Evolutionary conservation across 768 basidiomycete genomes (phyloP), one percentile per base, ranked within the genome.

Genomic region (Scleroderma bovista): DNA sequence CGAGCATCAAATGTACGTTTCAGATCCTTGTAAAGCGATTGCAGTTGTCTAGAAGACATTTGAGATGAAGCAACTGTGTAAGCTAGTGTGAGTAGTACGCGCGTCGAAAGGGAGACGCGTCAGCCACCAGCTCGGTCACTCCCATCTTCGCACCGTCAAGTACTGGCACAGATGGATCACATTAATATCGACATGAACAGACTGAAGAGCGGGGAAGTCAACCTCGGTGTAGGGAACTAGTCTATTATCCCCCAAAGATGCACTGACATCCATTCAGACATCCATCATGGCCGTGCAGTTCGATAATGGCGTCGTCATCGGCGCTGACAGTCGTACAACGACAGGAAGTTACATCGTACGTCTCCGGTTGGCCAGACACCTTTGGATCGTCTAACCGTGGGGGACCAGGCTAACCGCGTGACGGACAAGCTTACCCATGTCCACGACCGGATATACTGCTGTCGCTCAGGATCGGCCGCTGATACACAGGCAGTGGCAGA

Each of bases 261-360:
- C 12, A 43, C 24, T 43, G 24, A 43, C 41, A 11, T 16, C 43
- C 13, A 34, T n/a, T 6, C 60, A 97, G 92, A 99, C 95, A 49
- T 97, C 95, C 38, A 98, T 99, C 68, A 97, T 97, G 94, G 95
- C 96, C 47, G 94, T 98, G 55, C 91, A 93, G 61, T 99, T 99
- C 74, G 76, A 91, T 31, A 84, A 83, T 26, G 96, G 96, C 34
- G 96, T 99, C 51, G 84, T 99, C 58, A 83, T 98, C 53, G 96
- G 96, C 38, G 96, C 96, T 57, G 96, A 99, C 74, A 89, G 87
- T 78, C 81, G 95, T 52, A 99, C 95, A 52, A 97, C 96, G 0
- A 94, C 91, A 7, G 96, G 95, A 57, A 86, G 84, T 72, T 98
- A 96, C 71, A 95, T 96, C 65, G 95, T 93, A 66, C 55, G 84